These are phyloP conservation scores for Candida morakotiae DNA, from an alignment of 805 yeast genomes.

Conservation along the genomic window DNA sequence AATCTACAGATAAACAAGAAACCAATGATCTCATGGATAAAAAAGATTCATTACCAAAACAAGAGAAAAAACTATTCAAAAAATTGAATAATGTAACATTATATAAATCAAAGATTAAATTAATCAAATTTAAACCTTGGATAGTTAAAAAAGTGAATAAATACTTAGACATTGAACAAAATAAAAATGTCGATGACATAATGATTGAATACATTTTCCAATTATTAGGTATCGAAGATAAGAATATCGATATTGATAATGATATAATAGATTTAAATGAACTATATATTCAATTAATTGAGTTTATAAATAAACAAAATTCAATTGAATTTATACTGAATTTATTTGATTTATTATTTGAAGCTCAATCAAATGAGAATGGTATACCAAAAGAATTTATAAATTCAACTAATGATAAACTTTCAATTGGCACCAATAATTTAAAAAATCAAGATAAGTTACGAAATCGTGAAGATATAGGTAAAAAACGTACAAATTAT, in stretches of 20 bases:
- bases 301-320: constrained; percentile 42
- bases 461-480: not conserved
- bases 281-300: constrained; percentile 40
- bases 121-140: constrained; percentile 38
- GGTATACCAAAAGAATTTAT: constrained; percentile 38
- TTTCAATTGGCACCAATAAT: too few relatives aligned
- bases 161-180: constrained; percentile 26
- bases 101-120: constrained; percentile 28
- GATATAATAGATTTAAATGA: constrained; percentile 25
- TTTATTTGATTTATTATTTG: constrained; percentile 42
- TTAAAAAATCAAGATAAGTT: too few relatives aligned
- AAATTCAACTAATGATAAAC: too few relatives aligned
- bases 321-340: constrained; percentile 35
- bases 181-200: constrained; percentile 54
- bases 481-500: constrained; percentile 1
- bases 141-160: constrained; percentile 27
- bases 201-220: constrained; percentile 43
- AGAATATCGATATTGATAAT: constrained; percentile 19
- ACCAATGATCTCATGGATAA: too few relatives aligned
- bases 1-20: too few relatives aligned
- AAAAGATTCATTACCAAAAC: not conserved
- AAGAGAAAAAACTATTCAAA: constrained; percentile 12
- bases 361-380: constrained; percentile 34
- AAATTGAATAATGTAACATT: constrained; percentile 9
- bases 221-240: too few relatives aligned